Conservation (phyloP, 2,329 filamentous ascomycete genomes). For the Cladorrhinum sp. region DNA sequence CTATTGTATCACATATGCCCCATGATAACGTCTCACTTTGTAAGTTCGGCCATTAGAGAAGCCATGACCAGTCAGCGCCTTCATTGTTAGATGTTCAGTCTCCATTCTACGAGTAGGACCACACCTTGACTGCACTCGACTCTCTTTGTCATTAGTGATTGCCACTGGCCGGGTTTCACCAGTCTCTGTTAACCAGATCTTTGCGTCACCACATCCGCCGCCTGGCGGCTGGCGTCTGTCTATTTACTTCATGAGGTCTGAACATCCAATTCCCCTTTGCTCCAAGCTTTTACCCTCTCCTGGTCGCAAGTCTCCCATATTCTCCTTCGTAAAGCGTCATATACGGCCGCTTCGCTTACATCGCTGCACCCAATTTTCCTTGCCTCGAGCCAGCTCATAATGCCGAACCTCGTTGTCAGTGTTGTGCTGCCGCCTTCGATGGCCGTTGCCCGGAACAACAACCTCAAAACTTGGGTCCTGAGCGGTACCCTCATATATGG, state of each 20-base stretch:
- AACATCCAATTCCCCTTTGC: slow-evolving; percentile 43
- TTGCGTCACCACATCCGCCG: not conserved
- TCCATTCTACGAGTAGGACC: not conserved
- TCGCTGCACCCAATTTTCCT: slow-evolving; percentile 41
- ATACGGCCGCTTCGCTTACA: slow-evolving; percentile 42
- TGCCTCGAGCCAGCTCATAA: slow-evolving; percentile 71
- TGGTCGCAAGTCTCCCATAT: slow-evolving; percentile 65
- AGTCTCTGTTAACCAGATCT: not conserved
- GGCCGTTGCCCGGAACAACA: slow-evolving; percentile 65
- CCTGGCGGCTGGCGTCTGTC: not conserved
- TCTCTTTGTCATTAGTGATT: not conserved
- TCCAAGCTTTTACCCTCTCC: slow-evolving; percentile 66
- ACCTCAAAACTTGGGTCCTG: slow-evolving; percentile 56
- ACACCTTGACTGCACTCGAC: not conserved
- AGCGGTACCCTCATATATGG: slow-evolving; percentile 59
- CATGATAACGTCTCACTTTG: no score
- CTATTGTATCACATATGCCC: no score
- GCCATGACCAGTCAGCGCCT: no score
- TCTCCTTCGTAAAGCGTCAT: slow-evolving; percentile 54
- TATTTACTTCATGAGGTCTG: not conserved
- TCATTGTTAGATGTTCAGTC: not conserved
- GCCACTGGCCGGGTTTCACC: not conserved
- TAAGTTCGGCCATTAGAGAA: no score
- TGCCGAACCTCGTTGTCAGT: slow-evolving; percentile 72
- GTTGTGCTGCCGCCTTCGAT: slow-evolving; percentile 73